These are phyloP conservation scores for Sedum album DNA, from an alignment of 164 flowering plant species.

Conservation along the genomic window DNA sequence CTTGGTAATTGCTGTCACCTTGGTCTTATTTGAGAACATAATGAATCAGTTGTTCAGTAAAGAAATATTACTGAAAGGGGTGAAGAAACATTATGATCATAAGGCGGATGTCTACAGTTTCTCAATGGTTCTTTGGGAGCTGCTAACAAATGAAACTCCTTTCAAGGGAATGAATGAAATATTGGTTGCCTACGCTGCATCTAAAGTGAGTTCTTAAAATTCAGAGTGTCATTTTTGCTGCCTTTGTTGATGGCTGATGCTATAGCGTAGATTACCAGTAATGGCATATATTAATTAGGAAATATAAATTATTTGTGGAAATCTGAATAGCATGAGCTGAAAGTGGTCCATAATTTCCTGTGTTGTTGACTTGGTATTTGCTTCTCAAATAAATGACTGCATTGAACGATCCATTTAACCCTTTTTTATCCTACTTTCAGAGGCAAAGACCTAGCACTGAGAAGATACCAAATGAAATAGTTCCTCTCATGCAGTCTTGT, in stretches of 20 bases:
- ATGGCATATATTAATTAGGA: not conserved
- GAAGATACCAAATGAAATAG: slow-evolving; percentile 36
- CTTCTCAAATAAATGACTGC: not conserved
- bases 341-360: not conserved
- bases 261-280: not conserved
- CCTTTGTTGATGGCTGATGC: not conserved
- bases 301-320: not conserved
- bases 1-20: not conserved
- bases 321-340: not conserved
- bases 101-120: slow-evolving; percentile 75
- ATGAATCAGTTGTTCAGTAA: slow-evolving; percentile 40
- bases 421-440: slow-evolving; percentile 23
- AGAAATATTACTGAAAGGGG: slow-evolving; percentile 31
- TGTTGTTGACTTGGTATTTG: not conserved
- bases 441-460: slow-evolving; percentile 46
- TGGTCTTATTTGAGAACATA: slow-evolving; percentile 11
- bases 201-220: slow-evolving; percentile 20
- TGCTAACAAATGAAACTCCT: slow-evolving; percentile 48
- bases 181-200: slow-evolving; percentile 50
- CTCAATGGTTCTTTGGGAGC: slow-evolving; percentile 59
- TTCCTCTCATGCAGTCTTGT: slow-evolving; percentile 41
- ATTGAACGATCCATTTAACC: not conserved
- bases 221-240: not conserved
- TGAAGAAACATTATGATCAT: slow-evolving; percentile 50
- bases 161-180: slow-evolving; percentile 41